Base-by-base conservation (phyloP, 2,329 filamentous ascomycete species). In the Aspergillus phoenicis region DNA sequence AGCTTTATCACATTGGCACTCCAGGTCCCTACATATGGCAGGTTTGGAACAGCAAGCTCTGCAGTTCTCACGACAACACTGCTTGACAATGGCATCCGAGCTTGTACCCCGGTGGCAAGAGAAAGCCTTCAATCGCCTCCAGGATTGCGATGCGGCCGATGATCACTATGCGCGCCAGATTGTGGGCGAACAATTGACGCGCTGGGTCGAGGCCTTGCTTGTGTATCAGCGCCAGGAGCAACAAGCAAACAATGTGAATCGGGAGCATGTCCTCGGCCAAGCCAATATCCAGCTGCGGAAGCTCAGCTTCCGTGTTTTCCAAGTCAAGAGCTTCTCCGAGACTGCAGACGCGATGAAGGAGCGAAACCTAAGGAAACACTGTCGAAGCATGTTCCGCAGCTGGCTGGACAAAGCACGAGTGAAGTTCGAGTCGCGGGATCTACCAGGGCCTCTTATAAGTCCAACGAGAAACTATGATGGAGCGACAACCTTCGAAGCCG, bases 261-360 rank as follows among this genome's bases (percentile, higher is more conserved):
- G 80, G 26, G 76, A 83, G 60, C 81, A 80, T 45, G 73, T 81
- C 4, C 78, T 83, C 11, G 73, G 78, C 24, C 73, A 80, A 4
- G 81, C 84, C 13, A 77, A 78, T 10, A 75, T 74, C 13, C 78
- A 78, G 24, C 74, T 87, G 59, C 84, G 83, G 68, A 84, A 81
- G 66, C 73, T 87, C n/a, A 85, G 83, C 57, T 83, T 86, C 73
- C 81, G 81, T 7, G 75, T 84, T 2, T 87, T 87, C 73, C 84
- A 85, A 43, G 74, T 84, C 4, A 77, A 78, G 24, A 80, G 81
- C 55, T 79, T 79, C 24, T 71, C 78, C 8, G 81, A 86, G 59
- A 85, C 79, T 43, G 84, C 84, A 0, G 75, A 82, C 38, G 82
- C 84, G 6, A 74, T 87, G 64, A 76, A 78, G 53, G 78, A 82